These are phyloP conservation scores for Niebla homalea DNA, from an alignment of 495 filamentous ascomycete genomes.

Conservation along the genomic window DNA sequence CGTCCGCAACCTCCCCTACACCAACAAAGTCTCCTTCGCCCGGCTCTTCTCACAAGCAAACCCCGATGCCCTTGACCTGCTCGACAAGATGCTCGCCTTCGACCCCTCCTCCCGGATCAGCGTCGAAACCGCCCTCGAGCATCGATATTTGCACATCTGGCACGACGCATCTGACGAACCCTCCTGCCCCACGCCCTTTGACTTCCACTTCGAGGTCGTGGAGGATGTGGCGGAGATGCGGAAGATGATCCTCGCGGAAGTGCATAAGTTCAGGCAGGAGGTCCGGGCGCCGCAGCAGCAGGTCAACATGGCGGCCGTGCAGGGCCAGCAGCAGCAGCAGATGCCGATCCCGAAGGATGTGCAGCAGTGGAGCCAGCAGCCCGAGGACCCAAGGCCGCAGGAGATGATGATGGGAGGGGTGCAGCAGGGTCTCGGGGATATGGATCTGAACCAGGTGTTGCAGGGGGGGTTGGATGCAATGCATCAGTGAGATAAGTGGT, in stretches of 20 bases:
- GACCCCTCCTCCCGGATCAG: slow-evolving; percentile 84
- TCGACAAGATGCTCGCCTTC: slow-evolving; percentile 94
- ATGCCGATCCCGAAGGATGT: slow-evolving; percentile 64
- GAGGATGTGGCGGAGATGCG: slow-evolving; percentile 90
- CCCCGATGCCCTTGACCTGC: slow-evolving; percentile 84
- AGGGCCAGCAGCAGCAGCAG: slow-evolving; percentile 28
- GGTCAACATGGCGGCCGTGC: slow-evolving; percentile 25
- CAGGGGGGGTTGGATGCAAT: slow-evolving; percentile 63
- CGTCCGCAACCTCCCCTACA: slow-evolving; percentile 91
- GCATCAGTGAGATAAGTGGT: slow-evolving; percentile 11
- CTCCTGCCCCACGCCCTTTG: slow-evolving; percentile 80
- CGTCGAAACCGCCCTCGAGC: slow-evolving; percentile 87
- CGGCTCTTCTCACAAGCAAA: slow-evolving; percentile 88
- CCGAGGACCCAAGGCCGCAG: slow-evolving; percentile 76
- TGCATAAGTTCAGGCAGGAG: slow-evolving; percentile 58
- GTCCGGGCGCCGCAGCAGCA: slow-evolving; percentile 58
- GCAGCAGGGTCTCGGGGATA: slow-evolving; percentile 33
- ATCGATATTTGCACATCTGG: slow-evolving; percentile 95
- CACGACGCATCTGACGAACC: slow-evolving; percentile 96
- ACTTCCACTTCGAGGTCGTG: slow-evolving; percentile 94
- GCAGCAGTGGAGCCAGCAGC: slow-evolving; percentile 45
- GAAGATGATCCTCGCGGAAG: slow-evolving; percentile 92
- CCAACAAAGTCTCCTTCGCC: slow-evolving; percentile 84
- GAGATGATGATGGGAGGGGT: slow-evolving; percentile 36
- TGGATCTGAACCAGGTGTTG: slow-evolving; percentile 67